Evolutionary conservation across 2,329 filamentous ascomycete species (phyloP).

Genomic region (Pestalotiopsis sp.): DNA sequence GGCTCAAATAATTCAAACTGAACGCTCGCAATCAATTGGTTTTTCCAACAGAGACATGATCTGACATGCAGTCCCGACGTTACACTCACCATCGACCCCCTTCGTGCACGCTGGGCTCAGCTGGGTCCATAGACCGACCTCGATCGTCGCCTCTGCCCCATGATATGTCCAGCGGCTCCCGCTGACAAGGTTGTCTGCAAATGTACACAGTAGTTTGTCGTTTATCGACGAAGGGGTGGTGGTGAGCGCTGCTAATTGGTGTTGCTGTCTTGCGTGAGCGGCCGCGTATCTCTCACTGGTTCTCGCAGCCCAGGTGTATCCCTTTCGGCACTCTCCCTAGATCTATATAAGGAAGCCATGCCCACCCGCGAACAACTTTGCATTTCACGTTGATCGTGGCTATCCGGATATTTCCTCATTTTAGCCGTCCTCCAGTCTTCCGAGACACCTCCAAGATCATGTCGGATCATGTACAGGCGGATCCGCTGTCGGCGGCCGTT

Average conservation of each 20-base stretch:
- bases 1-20: background rate
- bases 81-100: background rate
- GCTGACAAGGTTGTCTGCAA: slow-evolving; percentile 9
- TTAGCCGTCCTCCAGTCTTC: background rate
- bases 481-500: slow-evolving; percentile 14
- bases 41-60: slow-evolving; percentile 1
- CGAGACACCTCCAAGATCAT: background rate
- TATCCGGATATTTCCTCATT: background rate
- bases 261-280: background rate
- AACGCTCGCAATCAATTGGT: background rate
- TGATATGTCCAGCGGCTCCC: background rate
- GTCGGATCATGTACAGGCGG: background rate
- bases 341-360: background rate
- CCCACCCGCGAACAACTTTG: background rate
- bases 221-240: background rate
- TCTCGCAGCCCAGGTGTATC: background rate
- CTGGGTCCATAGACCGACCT: background rate
- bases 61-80: slow-evolving; percentile 7
- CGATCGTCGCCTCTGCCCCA: background rate
- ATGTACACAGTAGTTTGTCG: background rate
- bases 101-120: background rate
- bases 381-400: background rate
- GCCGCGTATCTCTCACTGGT: background rate
- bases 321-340: background rate
- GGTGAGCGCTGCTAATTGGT: background rate